Conservation (phyloP, 1,284 basidiomycete genomes). For the Trichosporon inkin region DNA sequence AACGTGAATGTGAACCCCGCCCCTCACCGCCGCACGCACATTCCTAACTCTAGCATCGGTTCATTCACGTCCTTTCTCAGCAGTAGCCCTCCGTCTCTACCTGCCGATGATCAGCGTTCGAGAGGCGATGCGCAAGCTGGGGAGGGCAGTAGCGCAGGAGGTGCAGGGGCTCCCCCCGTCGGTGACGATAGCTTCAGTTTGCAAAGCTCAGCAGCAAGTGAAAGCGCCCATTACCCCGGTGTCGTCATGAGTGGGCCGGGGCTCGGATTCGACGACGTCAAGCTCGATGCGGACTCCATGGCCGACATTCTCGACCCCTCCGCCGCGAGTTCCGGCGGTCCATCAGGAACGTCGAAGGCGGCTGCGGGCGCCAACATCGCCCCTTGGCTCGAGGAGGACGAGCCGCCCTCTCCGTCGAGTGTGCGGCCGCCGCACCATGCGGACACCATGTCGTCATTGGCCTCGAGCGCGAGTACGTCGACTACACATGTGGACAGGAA, state of each 20-base stretch:
- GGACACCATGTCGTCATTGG: neutral
- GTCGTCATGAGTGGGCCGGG: conserved; percentile 29
- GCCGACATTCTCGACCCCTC: conserved; percentile 40
- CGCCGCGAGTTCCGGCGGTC: conserved; percentile 15
- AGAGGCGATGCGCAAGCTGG: neutral
- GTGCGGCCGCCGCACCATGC: neutral
- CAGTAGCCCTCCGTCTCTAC: conserved; percentile 3
- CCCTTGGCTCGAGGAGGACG: conserved; percentile 45
- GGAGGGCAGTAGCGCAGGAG: neutral
- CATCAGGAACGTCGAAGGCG: conserved; percentile 3
- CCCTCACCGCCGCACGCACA: neutral
- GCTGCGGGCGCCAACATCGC: conserved; percentile 39
- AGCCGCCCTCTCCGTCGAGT: conserved; percentile 11
- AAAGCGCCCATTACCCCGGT: conserved; percentile 28
- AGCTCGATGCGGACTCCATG: conserved; percentile 31
- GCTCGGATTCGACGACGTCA: conserved; percentile 30
- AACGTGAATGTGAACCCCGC: neutral
- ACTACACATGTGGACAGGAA: conserved; percentile 10
- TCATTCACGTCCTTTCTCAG: conserved; percentile 4
- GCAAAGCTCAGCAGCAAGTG: neutral
- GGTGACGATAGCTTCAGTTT: neutral
- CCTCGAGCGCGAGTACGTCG: conserved; percentile 6
- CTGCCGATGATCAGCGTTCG: conserved; percentile 1
- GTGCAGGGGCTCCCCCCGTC: neutral
- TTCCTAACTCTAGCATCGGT: neutral